phyloP scores from a whole-genome alignment of 2,329 filamentous ascomycete species.

The Beauveria pseudobassiana region DNA sequence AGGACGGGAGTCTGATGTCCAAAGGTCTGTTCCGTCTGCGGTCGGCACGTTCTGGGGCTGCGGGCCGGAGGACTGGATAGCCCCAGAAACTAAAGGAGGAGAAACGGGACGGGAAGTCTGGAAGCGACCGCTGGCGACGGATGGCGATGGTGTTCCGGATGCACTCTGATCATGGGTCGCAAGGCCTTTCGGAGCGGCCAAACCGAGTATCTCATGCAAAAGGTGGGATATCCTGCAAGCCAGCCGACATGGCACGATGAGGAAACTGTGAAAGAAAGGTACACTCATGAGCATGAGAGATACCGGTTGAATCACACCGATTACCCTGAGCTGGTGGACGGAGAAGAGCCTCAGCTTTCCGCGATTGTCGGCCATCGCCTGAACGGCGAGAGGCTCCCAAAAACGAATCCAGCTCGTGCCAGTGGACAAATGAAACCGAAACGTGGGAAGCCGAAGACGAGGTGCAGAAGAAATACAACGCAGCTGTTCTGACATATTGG shows the following conservation, averaged over 20 bases:
- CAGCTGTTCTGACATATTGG: not conserved
- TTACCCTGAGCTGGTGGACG: not conserved
- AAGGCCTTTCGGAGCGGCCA: not conserved
- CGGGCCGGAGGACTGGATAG: not conserved
- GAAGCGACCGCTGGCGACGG: not conserved
- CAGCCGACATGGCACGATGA: not conserved
- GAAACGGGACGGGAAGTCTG: constrained; percentile 1
- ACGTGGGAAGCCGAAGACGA: not conserved
- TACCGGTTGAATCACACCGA: not conserved
- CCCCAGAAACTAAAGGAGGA: not conserved
- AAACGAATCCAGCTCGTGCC: not conserved
- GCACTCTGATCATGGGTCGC: not conserved
- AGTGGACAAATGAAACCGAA: not conserved
- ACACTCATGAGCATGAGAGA: not conserved
- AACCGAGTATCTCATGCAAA: not conserved
- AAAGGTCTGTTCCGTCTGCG: not conserved
- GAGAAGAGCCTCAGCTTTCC: not conserved
- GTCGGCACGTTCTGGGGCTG: constrained; percentile 2
- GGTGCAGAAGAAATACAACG: constrained; percentile 2
- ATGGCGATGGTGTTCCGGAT: not conserved
- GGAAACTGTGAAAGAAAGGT: not conserved
- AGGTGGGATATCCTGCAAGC: not conserved
- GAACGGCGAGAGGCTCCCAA: not conserved
- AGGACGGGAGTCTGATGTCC: not conserved
- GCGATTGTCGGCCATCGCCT: not conserved